Evolutionary conservation across 768 basidiomycete species (phyloP), one percentile per base, ranked within the genome.

Genomic region (Termitomyces sp.): DNA sequence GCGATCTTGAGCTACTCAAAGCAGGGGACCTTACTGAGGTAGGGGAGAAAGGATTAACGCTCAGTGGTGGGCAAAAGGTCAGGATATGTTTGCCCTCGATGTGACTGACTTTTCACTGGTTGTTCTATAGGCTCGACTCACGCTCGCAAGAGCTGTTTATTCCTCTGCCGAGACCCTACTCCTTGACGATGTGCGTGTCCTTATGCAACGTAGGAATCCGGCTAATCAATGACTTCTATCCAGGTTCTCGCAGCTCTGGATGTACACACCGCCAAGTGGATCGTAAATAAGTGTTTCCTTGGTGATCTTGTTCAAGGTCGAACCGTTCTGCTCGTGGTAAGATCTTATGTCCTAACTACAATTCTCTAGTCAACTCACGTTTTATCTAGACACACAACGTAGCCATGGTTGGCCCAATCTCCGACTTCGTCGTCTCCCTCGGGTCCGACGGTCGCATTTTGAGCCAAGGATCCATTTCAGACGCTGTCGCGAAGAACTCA

Each of bases 321-420:
- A 43, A 96, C 95, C 0, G 74, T 95, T 46, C 77, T 97, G 42
- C 79, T 97, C 16, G 94, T 96, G 37, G 83, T 84, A 58, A 55
- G 79, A 20, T 36, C 39, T 18, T 4, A 12, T 40, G 34, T 45
- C 13, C 18, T 16, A 8, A n/a, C n/a, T 16, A n/a, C n/a, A 6
- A 7, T 10, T 24, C 10, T n/a, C 42, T n/a, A n/a, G 6, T 16
- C 2, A 43, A n/a, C 4, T 30, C 24, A 27, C 8, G 13, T 47
- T 27, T 26, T 52, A 13, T 20, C 16, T 27, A 79, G 79, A 79
- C 77, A 0, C 78, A 79, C 61, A 77, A 79, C 59, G 74, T 87
- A 16, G 76, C 79, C 3, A 72, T 87, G 67, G 72, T 77, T 0
- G 32, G 26, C 32, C 70, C 81, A 1, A 74, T 85, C 12, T 82